Percentiles rank a stretch among this genome's conserved stretches.
Evolutionary conservation across 371 early-diverging fungal species (phyloP).

Genomic region (Thermomucor indicae-seudaticae): DNA sequence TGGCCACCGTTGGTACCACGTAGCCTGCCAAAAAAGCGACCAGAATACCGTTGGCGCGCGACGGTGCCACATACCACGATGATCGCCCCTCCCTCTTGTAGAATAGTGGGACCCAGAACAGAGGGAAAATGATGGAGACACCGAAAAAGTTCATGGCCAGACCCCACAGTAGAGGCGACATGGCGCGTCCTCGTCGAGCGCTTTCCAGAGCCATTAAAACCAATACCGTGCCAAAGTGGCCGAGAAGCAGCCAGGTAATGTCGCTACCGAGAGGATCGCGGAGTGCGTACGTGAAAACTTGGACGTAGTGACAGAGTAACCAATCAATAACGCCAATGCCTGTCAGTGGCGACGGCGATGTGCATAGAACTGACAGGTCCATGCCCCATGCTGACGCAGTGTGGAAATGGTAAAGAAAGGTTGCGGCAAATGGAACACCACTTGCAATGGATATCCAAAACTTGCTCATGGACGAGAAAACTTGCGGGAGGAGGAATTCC

Average conservation of each 20-base stretch:
- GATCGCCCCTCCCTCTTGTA: too few relatives aligned
- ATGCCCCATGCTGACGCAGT: not conserved
- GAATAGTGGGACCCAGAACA: slow-evolving; percentile 7
- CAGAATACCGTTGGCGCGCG: slow-evolving; percentile 11
- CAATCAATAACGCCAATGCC: slow-evolving; percentile 1
- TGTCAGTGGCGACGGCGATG: not conserved
- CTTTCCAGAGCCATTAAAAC: slow-evolving; percentile 10
- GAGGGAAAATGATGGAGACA: slow-evolving; percentile 5
- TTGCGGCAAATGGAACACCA: slow-evolving; percentile 1
- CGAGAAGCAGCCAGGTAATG: slow-evolving; percentile 2
- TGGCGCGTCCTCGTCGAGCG: slow-evolving; percentile 2
- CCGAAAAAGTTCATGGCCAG: slow-evolving; percentile 6
- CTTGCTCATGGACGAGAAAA: too few relatives aligned
- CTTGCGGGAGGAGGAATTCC: too few relatives aligned
- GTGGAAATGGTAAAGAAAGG: not conserved
- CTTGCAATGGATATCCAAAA: slow-evolving; percentile 1
- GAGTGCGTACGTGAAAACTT: slow-evolving; percentile 7
- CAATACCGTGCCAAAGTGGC: slow-evolving; percentile 6
- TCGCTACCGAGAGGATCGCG: slow-evolving; percentile 7
- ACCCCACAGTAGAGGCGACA: slow-evolving; percentile 7
- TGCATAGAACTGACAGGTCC: not conserved
- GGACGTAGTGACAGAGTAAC: not conserved
- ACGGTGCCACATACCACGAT: not conserved
- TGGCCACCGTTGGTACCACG: slow-evolving; percentile 5
- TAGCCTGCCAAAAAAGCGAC: slow-evolving; percentile 7